Conservation (phyloP, 2,329 filamentous ascomycete species). For the Tetracladium maxilliforme region DNA sequence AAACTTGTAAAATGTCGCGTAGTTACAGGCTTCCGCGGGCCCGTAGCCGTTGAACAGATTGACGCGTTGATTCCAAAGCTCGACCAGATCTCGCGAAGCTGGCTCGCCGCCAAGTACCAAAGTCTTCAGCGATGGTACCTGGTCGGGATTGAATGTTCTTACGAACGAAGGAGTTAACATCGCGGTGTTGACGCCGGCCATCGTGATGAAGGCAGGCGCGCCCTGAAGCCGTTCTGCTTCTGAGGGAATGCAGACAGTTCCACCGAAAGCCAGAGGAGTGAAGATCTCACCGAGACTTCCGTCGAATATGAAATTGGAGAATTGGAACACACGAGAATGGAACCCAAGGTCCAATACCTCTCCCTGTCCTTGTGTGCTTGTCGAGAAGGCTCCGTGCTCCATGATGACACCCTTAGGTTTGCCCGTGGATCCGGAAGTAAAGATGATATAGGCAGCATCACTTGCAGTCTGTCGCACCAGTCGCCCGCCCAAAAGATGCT, state of each 20-base stretch:
- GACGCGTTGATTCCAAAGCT: slow-evolving; percentile 17
- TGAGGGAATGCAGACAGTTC: slow-evolving; percentile 22
- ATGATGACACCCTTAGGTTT: no score
- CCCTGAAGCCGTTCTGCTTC: slow-evolving; percentile 20
- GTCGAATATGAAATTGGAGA: no score
- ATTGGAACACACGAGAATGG: no score
- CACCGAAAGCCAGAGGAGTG: slow-evolving; percentile 19
- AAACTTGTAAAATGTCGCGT: no score
- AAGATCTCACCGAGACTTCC: slow-evolving; percentile 20
- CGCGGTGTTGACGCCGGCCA: slow-evolving; percentile 9
- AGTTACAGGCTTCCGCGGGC: slow-evolving; percentile 13
- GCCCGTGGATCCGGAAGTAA: no score
- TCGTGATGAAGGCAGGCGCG: slow-evolving; percentile 13
- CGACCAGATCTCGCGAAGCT: slow-evolving; percentile 20
- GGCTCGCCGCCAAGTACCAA: slow-evolving; percentile 13
- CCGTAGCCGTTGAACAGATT: slow-evolving; percentile 26
- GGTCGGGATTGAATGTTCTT: slow-evolving; percentile 8
- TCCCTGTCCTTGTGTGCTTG: no score
- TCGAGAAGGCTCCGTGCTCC: no score
- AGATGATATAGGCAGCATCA: no score
- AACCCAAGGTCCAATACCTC: no score
- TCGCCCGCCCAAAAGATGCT: no score
- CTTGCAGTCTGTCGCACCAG: no score
- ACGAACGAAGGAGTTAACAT: slow-evolving; percentile 14
- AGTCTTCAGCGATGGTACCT: slow-evolving; percentile 8